Conservation (phyloP, 306 rosid species). For the Trichosanthes truncata region DNA sequence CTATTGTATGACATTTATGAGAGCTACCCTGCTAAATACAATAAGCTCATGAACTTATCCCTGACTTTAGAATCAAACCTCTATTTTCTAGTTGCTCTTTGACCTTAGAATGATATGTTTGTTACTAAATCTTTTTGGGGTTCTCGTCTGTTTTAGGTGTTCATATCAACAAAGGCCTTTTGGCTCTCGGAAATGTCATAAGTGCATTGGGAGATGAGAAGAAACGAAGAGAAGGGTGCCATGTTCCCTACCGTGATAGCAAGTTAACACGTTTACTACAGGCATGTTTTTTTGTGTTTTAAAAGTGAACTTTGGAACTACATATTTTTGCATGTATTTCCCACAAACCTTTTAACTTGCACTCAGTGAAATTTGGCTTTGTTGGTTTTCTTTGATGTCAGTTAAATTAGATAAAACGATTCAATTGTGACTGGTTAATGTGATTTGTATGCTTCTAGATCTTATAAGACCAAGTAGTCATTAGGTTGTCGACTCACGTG, state of each 20-base stretch:
- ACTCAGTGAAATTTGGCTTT: background rate
- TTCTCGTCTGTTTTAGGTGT: conserved; percentile 42
- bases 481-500: background rate
- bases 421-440: background rate
- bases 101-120: background rate
- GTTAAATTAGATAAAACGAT: background rate
- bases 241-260: conserved; percentile 96
- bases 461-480: background rate
- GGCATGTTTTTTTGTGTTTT: conserved; percentile 28
- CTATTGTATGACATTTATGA: background rate
- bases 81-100: background rate
- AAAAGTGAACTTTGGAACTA: background rate
- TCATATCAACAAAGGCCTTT: conserved; percentile 88
- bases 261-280: conserved; percentile 85
- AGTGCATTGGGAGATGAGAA: conserved; percentile 98
- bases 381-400: background rate
- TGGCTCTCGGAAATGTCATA: conserved; percentile 92
- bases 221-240: conserved; percentile 93
- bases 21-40: background rate
- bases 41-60: background rate
- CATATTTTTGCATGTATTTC: background rate
- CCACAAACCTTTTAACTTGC: background rate
- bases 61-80: background rate
- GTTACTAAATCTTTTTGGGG: background rate
- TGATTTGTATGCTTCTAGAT: background rate